phyloP scores from a whole-genome alignment of 2,329 filamentous ascomycete genomes.

The Verticillium albo-atrum region DNA sequence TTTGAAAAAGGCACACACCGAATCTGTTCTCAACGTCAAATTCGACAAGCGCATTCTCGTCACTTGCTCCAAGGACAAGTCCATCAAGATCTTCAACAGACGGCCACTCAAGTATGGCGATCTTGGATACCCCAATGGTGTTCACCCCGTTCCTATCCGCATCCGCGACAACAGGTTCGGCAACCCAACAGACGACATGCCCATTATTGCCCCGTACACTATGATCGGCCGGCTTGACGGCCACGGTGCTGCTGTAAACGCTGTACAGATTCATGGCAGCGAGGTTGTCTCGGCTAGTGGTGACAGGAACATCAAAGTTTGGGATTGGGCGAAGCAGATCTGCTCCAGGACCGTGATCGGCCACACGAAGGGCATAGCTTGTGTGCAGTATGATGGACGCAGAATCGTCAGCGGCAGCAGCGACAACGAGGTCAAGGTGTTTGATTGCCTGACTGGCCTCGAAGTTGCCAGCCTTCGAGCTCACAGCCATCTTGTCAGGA shows the following conservation, averaged over 20 bases:
- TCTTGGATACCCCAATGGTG: slow-evolving; percentile 44
- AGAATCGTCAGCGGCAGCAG: slow-evolving; percentile 95
- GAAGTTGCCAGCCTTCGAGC: slow-evolving; percentile 85
- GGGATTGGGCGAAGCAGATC: slow-evolving; percentile 78
- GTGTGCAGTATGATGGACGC: slow-evolving; percentile 91
- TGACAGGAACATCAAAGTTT: slow-evolving; percentile 89
- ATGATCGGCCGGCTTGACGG: slow-evolving; percentile 77
- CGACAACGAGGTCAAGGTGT: slow-evolving; percentile 93
- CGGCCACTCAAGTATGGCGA: slow-evolving; percentile 59
- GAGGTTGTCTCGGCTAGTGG: slow-evolving; percentile 94
- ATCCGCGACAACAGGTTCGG: slow-evolving; percentile 53
- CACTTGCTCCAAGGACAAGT: slow-evolving; percentile 95
- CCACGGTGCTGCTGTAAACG: slow-evolving; percentile 90
- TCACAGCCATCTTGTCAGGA: slow-evolving; percentile 82
- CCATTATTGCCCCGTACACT: slow-evolving; percentile 61
- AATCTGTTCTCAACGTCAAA: slow-evolving; percentile 89
- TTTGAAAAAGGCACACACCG: slow-evolving; percentile 71
- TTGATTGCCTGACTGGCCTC: slow-evolving; percentile 78
- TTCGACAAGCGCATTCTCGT: slow-evolving; percentile 91
- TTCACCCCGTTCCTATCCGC: slow-evolving; percentile 49
- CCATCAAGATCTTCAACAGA: slow-evolving; percentile 94
- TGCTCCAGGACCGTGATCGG: slow-evolving; percentile 77
- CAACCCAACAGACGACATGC: slow-evolving; percentile 38
- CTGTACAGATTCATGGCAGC: slow-evolving; percentile 81
- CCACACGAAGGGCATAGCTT: slow-evolving; percentile 93